A percentile compares a stretch with the other conserved stretches of the same genome.
Evolutionary conservation across 768 basidiomycete genomes (phyloP).

Genomic region (Russula olivacea): DNA sequence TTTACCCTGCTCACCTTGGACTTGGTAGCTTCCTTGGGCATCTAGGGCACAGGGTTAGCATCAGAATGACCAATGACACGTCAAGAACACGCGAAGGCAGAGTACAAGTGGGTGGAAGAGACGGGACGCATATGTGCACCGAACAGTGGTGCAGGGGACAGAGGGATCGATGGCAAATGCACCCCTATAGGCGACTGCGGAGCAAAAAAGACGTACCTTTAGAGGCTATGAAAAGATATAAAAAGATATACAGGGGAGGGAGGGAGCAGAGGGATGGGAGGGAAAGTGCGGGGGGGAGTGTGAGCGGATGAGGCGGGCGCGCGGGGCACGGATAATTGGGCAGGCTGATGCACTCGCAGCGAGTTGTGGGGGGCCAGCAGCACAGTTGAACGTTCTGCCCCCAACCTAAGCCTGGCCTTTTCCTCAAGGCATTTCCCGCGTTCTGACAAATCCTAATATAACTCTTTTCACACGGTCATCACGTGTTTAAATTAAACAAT

Average conservation of each 20-base stretch:
- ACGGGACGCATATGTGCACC: conserved; percentile 4
- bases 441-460: conserved; percentile 9
- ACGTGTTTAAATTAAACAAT: background rate
- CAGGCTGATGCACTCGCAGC: conserved; percentile 8
- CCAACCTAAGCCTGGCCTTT: background rate
- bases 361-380: conserved; percentile 20
- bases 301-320: conserved; percentile 18
- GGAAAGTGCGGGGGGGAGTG: conserved; percentile 10
- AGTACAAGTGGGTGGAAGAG: conserved; percentile 8
- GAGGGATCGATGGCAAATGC: conserved; percentile 15
- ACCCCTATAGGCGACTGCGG: background rate
- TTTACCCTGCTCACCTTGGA: conserved; percentile 49
- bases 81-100: conserved; percentile 31
- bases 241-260: conserved; percentile 4
- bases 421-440: conserved; percentile 16
- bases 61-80: conserved; percentile 40
- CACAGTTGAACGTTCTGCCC: conserved; percentile 13
- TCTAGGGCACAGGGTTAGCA: conserved; percentile 40
- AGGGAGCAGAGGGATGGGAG: conserved; percentile 8
- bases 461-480: background rate
- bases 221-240: background rate
- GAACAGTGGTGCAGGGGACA: background rate
- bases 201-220: conserved; percentile 14
- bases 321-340: conserved; percentile 20
- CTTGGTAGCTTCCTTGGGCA: conserved; percentile 74